Conservation (phyloP, 2,329 filamentous ascomycete species). For the Drechmeria coniospora region DNA sequence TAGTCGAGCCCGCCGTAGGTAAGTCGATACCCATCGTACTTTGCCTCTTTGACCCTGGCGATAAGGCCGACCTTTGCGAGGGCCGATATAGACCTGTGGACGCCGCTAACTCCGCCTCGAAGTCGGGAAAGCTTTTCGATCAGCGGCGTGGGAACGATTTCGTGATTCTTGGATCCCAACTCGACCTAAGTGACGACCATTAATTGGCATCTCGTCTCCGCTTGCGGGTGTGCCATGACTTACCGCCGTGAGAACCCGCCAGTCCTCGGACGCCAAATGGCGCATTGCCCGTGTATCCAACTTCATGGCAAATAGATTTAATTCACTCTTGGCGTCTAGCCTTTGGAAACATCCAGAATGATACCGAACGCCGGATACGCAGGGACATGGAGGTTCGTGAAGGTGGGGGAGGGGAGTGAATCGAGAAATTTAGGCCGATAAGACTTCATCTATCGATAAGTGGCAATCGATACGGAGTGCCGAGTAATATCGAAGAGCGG, state of each 20-base stretch:
- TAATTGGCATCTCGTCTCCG: too few species aligned
- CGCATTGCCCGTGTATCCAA: slow-evolving; percentile 88
- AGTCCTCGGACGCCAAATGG: slow-evolving; percentile 84
- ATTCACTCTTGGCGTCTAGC: too few species aligned
- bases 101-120: slow-evolving; percentile 60
- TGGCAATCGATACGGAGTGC: slow-evolving; percentile 15
- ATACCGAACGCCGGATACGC: not conserved
- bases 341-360: too few species aligned
- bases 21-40: slow-evolving; percentile 92
- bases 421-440: slow-evolving; percentile 13
- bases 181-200: slow-evolving; percentile 51
- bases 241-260: slow-evolving; percentile 87
- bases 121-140: slow-evolving; percentile 76
- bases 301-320: too few species aligned
- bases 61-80: slow-evolving; percentile 89
- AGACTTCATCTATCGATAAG: too few species aligned
- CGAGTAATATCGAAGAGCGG: slow-evolving; percentile 3
- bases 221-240: slow-evolving; percentile 18
- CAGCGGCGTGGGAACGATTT: slow-evolving; percentile 80
- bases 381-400: slow-evolving; percentile 11
- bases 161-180: slow-evolving; percentile 88
- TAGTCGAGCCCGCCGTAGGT: slow-evolving; percentile 97
- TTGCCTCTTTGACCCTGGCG: slow-evolving; percentile 83
- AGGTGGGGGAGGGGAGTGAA: slow-evolving; percentile 9
- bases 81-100: slow-evolving; percentile 74